phyloP scores from a whole-genome alignment of 345 rosid genomes.

The Eucalyptus tenuipes region DNA sequence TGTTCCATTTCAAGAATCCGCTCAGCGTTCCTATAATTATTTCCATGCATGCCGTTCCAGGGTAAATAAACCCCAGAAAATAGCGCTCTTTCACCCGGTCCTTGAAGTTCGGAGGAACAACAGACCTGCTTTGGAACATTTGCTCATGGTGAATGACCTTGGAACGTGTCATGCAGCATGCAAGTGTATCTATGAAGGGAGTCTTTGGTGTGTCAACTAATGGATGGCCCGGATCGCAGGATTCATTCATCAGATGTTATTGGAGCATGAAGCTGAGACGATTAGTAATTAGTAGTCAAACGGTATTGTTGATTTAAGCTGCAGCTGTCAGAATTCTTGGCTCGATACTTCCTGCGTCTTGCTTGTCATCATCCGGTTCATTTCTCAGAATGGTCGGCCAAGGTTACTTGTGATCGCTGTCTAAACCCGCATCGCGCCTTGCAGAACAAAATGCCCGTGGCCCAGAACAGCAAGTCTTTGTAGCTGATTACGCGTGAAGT shows the following conservation, averaged over 20 bases:
- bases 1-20: neutral
- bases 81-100: neutral
- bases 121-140: neutral
- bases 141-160: neutral
- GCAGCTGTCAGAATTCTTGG: neutral
- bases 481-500: neutral
- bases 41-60: neutral
- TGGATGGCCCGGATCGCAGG: neutral
- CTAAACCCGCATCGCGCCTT: neutral
- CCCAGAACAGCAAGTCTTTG: neutral
- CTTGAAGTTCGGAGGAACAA: neutral
- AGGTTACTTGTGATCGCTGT: neutral
- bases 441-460: neutral
- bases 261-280: neutral
- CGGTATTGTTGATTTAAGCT: neutral
- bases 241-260: neutral
- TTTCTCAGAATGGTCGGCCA: neutral
- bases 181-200: neutral
- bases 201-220: neutral
- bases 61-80: neutral
- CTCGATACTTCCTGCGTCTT: neutral
- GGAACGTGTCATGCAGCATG: neutral
- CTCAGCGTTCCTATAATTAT: neutral
- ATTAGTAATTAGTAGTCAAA: neutral
- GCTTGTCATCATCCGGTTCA: neutral